Base-by-base conservation (phyloP, 305 asterid species). In the Solanum chacoense region DNA sequence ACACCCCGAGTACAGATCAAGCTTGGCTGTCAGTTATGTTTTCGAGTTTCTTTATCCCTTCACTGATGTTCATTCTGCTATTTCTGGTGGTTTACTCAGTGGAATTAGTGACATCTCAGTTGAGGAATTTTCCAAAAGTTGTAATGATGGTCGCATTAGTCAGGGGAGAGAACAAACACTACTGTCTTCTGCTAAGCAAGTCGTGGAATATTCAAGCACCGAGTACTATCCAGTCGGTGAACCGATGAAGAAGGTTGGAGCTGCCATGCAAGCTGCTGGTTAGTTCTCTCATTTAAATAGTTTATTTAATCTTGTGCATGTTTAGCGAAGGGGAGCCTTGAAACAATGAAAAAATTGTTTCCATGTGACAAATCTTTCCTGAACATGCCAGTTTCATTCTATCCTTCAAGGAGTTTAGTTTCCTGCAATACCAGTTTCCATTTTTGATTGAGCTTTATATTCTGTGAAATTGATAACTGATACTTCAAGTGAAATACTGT, bases 241-340 rank as follows among this genome's bases (percentile, higher is more conserved):
- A 92, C 93, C 98, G 5, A 89, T 95, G 91, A 84, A 90, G 31
- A 97, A 96, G 93, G 86, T 38, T 80, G 99, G 98, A 84, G 95
- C 98, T 89, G 87, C 94, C 88, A 87, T 96, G 67, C 99, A 97
- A 93, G 98, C 98, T 91, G 92, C 98, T 79, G 99, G 99, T 96
- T 85, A 28, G 93, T 90, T 38, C 55, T 87, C 87, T 26, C 81
- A 11, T 16, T 18, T 74, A 31, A 10, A 63, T 9, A 85, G 6
- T 34, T 50, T 85, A 81, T 10, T 34, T 55, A 3, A 29, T 36
- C 80, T 69, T 37, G 81, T 65, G 32, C 88, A 85, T 28, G 75
- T 18, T n/a, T 37, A 67, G 34, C 9, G 14, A 67, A 71, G 22
- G 22, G 35, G 76, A 11, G 34, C 18, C 34, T 26, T 26, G 34